These are phyloP conservation scores for Picea abies DNA, from an alignment of 83 land plant genomes.

Conservation along the genomic window DNA sequence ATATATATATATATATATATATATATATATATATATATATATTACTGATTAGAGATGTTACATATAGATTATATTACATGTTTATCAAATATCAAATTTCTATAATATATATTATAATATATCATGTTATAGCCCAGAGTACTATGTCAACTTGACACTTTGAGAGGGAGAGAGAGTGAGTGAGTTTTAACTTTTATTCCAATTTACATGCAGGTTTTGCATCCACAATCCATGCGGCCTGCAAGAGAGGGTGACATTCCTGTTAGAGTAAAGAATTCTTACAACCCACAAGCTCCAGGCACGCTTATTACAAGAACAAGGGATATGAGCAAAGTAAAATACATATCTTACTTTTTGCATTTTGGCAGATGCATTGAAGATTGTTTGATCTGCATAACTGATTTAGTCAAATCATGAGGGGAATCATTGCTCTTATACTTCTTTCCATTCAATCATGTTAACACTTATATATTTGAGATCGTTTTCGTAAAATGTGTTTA, in stretches of 20 bases:
- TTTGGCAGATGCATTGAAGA: background rate
- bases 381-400: background rate
- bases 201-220: constrained; percentile 69
- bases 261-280: constrained; percentile 97
- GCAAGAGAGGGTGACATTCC: constrained; percentile 95
- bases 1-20: too few relatives aligned
- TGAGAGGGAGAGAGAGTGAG: too few relatives aligned
- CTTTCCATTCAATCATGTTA: background rate
- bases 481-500: background rate
- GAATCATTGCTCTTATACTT: background rate
- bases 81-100: too few relatives aligned
- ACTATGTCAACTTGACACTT: too few relatives aligned
- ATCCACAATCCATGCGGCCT: constrained; percentile 99
- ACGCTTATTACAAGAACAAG: constrained; percentile 79
- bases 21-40: too few relatives aligned
- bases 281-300: constrained; percentile 94
- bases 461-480: background rate
- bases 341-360: constrained; percentile 9
- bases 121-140: too few relatives aligned
- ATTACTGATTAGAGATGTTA: too few relatives aligned
- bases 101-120: too few relatives aligned
- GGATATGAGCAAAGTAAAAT: constrained; percentile 87
- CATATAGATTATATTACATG: too few relatives aligned
- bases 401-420: background rate
- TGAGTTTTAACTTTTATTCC: background rate